These are phyloP conservation scores for Cladophialophora carrionii DNA, from an alignment of 2,329 filamentous ascomycete genomes.

Conservation along the genomic window DNA sequence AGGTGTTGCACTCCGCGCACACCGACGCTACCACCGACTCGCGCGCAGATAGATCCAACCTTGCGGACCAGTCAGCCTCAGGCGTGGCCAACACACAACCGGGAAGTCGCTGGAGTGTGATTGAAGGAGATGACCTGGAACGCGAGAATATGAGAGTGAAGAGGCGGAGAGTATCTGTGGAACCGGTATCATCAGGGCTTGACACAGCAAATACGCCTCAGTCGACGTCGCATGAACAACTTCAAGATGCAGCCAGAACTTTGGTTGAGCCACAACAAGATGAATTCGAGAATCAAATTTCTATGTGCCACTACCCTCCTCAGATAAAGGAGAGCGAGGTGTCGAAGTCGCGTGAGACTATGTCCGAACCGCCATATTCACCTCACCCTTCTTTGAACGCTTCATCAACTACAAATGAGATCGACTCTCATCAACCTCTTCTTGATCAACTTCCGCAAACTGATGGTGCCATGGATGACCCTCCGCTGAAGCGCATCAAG, in stretches of 20 bases:
- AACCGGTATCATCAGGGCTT: conserved; percentile 1
- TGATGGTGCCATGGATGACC: neutral
- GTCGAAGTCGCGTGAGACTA: neutral
- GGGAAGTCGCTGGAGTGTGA: neutral
- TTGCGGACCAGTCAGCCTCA: neutral
- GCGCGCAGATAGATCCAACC: neutral
- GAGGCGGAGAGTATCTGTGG: conserved; percentile 27
- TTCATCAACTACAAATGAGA: conserved; percentile 5
- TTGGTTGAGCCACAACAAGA: neutral
- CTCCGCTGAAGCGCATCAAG: conserved; percentile 9
- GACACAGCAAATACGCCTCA: conserved; percentile 1
- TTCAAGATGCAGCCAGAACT: conserved; percentile 21
- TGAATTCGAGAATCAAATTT: neutral
- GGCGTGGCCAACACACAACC: neutral
- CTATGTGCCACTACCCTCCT: neutral
- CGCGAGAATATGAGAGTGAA: conserved; percentile 30
- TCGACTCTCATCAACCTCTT: conserved; percentile 1
- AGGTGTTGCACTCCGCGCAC: neutral
- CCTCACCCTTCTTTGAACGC: neutral
- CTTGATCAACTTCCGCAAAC: neutral
- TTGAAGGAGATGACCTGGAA: conserved; percentile 16
- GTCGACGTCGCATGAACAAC: conserved; percentile 25
- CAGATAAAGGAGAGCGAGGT: neutral
- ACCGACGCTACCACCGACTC: neutral
- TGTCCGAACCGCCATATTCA: neutral